Base-by-base conservation (phyloP, 129 eudicot genomes). In the Escallonia herrerae region DNA sequence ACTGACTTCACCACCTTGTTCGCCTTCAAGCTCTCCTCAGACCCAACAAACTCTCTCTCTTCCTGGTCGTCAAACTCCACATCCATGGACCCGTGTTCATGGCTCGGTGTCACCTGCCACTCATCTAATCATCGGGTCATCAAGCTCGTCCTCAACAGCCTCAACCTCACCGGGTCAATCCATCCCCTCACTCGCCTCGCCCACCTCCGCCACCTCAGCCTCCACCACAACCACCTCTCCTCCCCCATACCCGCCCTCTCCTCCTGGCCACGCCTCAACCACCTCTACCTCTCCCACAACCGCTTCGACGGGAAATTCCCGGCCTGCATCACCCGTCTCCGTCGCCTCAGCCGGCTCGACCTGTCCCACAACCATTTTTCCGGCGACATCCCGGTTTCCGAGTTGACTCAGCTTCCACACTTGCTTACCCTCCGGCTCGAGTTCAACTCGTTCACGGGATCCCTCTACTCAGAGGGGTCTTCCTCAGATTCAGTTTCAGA, bases 81-180 rank as follows among this genome's bases (percentile, higher is more conserved):
- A 11, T 41, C 62, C 54, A 38, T 41, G 2, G 37, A 62, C 67
- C 66, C 71, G 2, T 76, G 80, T 63, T 63, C 80, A 22, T 76
- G 80, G 75, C 54, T 63, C 2, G 80, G 80, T 6, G 80, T 76
- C 44, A 64, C 70, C 3, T 76, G 80, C 56, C 55, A 76, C 48
- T 66, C 80, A 9, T 52, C 14, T 1, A 76, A 75, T 49, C 72
- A 43, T 14, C 66, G 80, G 41, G 80, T 76, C 51, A 70, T 42
- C n/a, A 76, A 76, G 50, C 71, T 76, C 57, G 50, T 69, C 4
- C 67, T 76, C 40, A 43, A 76, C 57, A 12, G 64, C 45, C 42
- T 69, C 6, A 76, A 76, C 47, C 75, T 76, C 37, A 69, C 75
- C 3, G 80, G 80, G 0, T 76, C 80, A 12, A 64, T 64, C 13